phyloP scores from a whole-genome alignment of 2,329 filamentous ascomycete species.

The Aspergillus ruber region DNA sequence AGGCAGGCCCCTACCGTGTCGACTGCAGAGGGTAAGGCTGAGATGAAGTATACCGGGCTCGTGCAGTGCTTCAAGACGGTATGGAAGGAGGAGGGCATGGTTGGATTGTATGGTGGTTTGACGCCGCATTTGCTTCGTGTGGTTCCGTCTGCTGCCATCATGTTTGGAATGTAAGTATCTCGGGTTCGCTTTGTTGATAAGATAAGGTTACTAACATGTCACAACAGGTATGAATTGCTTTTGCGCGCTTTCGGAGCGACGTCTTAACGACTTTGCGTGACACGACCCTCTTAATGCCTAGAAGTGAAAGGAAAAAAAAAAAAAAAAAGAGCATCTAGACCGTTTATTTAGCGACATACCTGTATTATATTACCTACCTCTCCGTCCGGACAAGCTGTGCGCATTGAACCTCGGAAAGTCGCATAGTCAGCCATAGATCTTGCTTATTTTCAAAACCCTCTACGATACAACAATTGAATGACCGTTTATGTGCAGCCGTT shows the following conservation, averaged over 20 bases:
- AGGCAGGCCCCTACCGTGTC: slow-evolving; percentile 80
- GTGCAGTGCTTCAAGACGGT: slow-evolving; percentile 83
- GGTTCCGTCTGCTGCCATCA: slow-evolving; percentile 88
- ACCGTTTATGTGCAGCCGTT: not conserved
- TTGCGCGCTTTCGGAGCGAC: slow-evolving; percentile 29
- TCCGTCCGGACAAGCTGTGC: not conserved
- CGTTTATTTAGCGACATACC: not conserved
- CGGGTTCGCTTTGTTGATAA: slow-evolving; percentile 10
- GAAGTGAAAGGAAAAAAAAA: not conserved
- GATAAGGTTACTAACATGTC: slow-evolving; percentile 29
- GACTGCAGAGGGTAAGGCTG: slow-evolving; percentile 55
- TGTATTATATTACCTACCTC: slow-evolving; percentile 2
- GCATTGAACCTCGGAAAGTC: no score
- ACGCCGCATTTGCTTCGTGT: slow-evolving; percentile 87
- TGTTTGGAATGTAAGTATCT: slow-evolving; percentile 74
- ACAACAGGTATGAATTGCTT: slow-evolving; percentile 28
- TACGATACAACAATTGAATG: not conserved
- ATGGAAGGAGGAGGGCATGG: slow-evolving; percentile 80
- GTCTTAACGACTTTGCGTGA: slow-evolving; percentile 12
- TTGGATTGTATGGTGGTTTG: slow-evolving; percentile 80
- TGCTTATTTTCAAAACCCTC: not conserved
- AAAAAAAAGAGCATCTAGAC: not conserved
- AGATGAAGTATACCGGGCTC: slow-evolving; percentile 80
- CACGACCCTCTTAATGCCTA: not conserved
- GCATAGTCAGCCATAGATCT: not conserved